Evolutionary conservation across 805 yeast species (phyloP), one percentile per base, ranked within the genome.

Genomic region (Candida tibetensis): DNA sequence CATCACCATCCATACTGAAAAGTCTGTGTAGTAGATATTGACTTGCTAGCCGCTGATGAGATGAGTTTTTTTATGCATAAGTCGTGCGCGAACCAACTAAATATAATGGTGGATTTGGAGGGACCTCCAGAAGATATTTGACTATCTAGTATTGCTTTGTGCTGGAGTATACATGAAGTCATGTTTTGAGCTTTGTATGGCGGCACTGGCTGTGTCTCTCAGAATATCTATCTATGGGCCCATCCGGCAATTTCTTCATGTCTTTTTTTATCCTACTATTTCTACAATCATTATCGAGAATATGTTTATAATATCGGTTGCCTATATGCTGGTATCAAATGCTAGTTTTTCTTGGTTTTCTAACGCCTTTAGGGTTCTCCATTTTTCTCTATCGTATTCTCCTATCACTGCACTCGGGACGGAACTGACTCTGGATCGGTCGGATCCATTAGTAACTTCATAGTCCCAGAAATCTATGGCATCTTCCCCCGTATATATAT

Each of bases 321-420:
- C n/a, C n/a, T 29, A 30, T n/a, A n/a, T 12, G n/a, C 19, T 17
- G 17, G 28, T 23, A 14, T 26, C 28, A 23, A 30, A 32, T 8
- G 18, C 28, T 8, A 25, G 9, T 8, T 28, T 36, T 22, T 39
- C 46, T 28, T 47, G 35, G 21, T 42, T 39, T 27, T 45, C 55
- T 35, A 72, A 46, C 16, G 66, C 52, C 46, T 71, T 69, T 44
- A 79, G 63, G 0, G 77, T 74, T 40, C 73, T 63, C 85, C 85
- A 79, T 53, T 80, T 80, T 52, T 80, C 86, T 48, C 74, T 62
- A 49, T 80, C 86, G 51, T 80, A 80, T 49, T 77, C 78, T 0
- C 85, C 85, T 39, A 79, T 71, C 3, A 77, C 79, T 9, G 71
- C 77, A 28, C 79, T 69, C 1, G 85, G 85, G 27, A 69, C 43